Base-by-base conservation (phyloP, 768 basidiomycete species). In the Rhodosporidiobolus sp. region DNA sequence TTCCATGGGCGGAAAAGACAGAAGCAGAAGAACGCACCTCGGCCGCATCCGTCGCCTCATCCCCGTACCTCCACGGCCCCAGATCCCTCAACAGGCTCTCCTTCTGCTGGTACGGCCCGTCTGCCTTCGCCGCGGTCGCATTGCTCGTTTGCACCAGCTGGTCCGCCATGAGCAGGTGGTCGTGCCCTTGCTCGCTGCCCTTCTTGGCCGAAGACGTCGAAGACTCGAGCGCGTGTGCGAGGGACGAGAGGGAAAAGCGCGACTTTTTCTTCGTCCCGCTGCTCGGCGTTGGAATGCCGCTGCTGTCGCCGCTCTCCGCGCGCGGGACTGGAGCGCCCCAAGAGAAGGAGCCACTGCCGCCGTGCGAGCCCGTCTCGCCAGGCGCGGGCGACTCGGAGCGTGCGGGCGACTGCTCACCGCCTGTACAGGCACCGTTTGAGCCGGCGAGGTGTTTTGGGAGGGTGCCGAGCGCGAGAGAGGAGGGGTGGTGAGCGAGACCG, bases 61-160 rank as follows among this genome's bases (percentile, higher is more conserved):
- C 61, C 10, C 54, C 65, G 43, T 67, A 72, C 55, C 70, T 62
- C 70, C 70, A 72, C 26, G 60, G 65, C 0, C 70, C 70, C 1
- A 72, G 38, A 61, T 58, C 46, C 32, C 34, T 63, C 28, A 34
- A 45, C 5, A 72, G 45, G 4, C 16, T 28, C 26, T 24, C 24
- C 16, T 46, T 60, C 52, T 63, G 63, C 46, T 43, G 5, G 56
- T 70, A 65, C 49, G 50, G 28, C 19, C 22, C 59, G 9, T 34
- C 62, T 16, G 10, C 46, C 30, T 46, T 61, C 52, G 65, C 52
- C 50, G 69, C 52, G 45, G 53, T 20, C 10, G 16, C 38, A 10
- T 30, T 32, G 10, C 43, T 26, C 7, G 38, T 32, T n/a, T 28
- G 4, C n/a, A 20, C 55, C 8, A 63, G 56, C 45, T 67, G 38